Percentiles rank a stretch among this genome's conserved stretches.
phyloP scores from a whole-genome alignment of 169 alveolate genomes.

The Plasmodium inui region DNA sequence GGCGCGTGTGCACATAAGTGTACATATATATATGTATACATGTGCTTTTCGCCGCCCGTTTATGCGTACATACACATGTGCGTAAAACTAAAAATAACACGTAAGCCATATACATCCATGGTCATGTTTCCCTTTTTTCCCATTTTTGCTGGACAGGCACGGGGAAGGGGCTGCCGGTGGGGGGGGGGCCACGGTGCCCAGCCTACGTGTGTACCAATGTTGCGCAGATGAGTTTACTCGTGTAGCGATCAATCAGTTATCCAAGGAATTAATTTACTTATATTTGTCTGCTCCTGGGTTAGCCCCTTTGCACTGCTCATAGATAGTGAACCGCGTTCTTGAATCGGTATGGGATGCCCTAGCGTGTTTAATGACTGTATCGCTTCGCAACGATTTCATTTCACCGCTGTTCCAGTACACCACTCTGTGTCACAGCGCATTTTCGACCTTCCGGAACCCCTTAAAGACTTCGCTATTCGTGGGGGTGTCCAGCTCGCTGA shows the following conservation, averaged over 20 bases:
- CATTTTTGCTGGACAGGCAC: background rate
- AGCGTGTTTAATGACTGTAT: background rate
- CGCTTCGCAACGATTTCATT: background rate
- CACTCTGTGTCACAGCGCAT: slow-evolving; percentile 4
- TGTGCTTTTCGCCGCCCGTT: background rate
- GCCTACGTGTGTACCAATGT: background rate
- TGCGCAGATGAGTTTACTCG: background rate
- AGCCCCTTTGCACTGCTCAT: background rate
- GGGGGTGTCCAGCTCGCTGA: slow-evolving; percentile 73
- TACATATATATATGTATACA: background rate
- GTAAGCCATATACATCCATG: background rate
- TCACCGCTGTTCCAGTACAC: background rate
- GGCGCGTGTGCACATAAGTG: background rate
- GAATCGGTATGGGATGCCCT: background rate
- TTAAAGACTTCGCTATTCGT: slow-evolving; percentile 67
- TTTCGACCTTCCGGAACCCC: slow-evolving; percentile 64
- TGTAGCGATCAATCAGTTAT: background rate
- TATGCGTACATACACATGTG: background rate
- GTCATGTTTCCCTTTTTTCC: background rate
- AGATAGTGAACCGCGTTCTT: background rate
- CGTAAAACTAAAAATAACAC: background rate
- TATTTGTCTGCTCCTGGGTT: background rate
- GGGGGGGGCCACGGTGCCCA: background rate
- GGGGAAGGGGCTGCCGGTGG: background rate
- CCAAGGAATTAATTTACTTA: background rate